Evolutionary conservation across 2,329 filamentous ascomycete genomes (phyloP), one percentile per base, ranked within the genome.

Genomic region (Plectosphaerella plurivora): DNA sequence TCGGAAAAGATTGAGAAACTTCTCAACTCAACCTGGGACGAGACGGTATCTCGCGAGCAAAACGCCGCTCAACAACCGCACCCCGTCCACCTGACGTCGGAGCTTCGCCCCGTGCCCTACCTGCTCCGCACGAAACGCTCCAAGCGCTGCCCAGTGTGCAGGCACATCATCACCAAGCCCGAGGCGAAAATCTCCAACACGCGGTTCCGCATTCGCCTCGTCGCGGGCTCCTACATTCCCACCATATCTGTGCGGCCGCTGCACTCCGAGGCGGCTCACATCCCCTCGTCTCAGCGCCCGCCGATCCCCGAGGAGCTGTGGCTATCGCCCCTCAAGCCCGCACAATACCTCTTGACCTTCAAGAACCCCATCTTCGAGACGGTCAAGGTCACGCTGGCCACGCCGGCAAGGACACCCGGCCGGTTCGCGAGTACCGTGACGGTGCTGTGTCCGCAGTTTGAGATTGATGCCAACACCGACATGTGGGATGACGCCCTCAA

Each of bases 361-460:
- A 90, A 87, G 64, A 99, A 99, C 64, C 92, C 94, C 22, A 85
- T 97, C 58, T 99, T 97, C 70, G 94, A 99, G 60, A 81, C 83
- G 20, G 87, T 99, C 59, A 88, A 87, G 54, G 87, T 99, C 53
- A 93, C 88, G 0, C 81, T 99, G 8, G 93, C 91, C 5, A 95
- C 92, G 0, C 91, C 93, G 0, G 82, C 86, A 22, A 79, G 79
- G 10, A 95, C 90, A 0, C 89, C 91, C 0, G 91, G 91, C 4
- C 79, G 84, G 9, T 88, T 92, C 61, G 78, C 82, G 1, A 88
- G 87, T 52, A 88, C 83, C 61, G 90, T 99, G 54, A 99, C 94
- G 0, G 87, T 99, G 14, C 78, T 99, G 1, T 99, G 93, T 63
- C 94, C 94, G 1, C 86, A 96, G 61, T 97, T 99, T 67, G 89